Evolutionary conservation across 2,329 filamentous ascomycete species (phyloP).

Genomic region (Ophiostoma sp.): DNA sequence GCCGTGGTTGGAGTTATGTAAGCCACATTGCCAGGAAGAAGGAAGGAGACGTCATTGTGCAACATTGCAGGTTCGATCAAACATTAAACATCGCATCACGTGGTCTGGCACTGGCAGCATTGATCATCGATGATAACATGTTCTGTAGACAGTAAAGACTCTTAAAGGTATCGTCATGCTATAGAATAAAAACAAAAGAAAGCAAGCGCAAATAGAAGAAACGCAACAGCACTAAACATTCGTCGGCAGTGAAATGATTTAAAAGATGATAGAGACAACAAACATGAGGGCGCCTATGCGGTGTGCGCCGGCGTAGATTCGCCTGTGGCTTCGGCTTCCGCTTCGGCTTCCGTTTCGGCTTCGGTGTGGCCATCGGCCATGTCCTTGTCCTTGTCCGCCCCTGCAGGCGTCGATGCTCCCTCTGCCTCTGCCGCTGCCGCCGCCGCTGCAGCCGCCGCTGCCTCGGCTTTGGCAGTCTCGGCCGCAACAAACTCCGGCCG

Average conservation of each 20-base stretch:
- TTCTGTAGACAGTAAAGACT: background rate
- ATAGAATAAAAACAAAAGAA: background rate
- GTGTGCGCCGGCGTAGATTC: background rate
- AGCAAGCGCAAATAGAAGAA: background rate
- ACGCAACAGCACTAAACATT: no score
- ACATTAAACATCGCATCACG: background rate
- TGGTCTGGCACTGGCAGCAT: background rate
- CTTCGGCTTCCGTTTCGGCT: no score
- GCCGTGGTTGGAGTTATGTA: background rate
- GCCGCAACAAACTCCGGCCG: constrained; percentile 47
- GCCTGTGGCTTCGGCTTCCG: background rate
- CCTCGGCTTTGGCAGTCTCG: background rate
- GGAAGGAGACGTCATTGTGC: background rate
- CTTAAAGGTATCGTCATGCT: background rate
- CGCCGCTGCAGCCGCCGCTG: background rate
- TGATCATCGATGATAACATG: background rate
- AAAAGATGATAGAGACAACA: background rate
- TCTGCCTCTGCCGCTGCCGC: background rate
- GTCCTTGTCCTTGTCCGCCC: background rate
- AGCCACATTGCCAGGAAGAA: background rate
- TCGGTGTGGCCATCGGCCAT: no score
- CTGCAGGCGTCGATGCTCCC: background rate
- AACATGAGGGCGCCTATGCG: background rate
- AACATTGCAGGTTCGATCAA: background rate
- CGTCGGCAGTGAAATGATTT: background rate